Percentiles rank a stretch among this genome's conserved stretches.
phyloP scores from a whole-genome alignment of 176 grass and related monocot genomes.

The Carex kokanica region DNA sequence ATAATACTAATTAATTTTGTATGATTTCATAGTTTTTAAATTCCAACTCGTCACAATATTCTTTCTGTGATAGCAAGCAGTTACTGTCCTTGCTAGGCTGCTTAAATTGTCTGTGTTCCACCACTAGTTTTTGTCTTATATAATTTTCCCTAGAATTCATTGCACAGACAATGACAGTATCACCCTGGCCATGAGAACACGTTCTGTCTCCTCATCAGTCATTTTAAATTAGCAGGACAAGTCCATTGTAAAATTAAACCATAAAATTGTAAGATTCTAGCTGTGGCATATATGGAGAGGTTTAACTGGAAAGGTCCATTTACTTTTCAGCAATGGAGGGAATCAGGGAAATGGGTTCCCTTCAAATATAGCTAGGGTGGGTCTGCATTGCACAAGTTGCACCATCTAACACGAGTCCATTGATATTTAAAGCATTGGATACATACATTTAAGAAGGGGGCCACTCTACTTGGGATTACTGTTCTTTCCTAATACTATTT shows the following conservation, averaged over 20 bases:
- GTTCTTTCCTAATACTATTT: constrained; percentile 16
- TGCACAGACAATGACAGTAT: neutral
- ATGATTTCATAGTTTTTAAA: constrained; percentile 22
- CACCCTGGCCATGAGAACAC: neutral
- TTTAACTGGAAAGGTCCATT: neutral
- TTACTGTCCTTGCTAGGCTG: constrained; percentile 9
- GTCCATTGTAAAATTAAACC: neutral
- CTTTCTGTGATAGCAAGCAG: neutral
- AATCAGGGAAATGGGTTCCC: neutral
- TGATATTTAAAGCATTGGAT: constrained; percentile 8
- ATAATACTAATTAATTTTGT: neutral
- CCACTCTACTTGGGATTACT: constrained; percentile 23
- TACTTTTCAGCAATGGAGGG: neutral
- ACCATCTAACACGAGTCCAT: constrained; percentile 2
- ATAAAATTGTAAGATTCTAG: neutral
- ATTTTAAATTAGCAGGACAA: neutral
- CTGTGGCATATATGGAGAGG: neutral
- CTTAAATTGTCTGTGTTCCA: neutral
- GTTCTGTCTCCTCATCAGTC: neutral
- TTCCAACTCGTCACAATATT: constrained; percentile 1
- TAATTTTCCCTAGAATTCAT: constrained; percentile 1
- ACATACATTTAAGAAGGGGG: constrained; percentile 7
- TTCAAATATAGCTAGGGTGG: neutral
- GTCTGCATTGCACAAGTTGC: constrained; percentile 19
- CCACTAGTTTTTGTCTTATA: constrained; percentile 14